Evolutionary conservation across 192 early-diverging fungal genomes (phyloP).

Genomic region (Podila epicladia): DNA sequence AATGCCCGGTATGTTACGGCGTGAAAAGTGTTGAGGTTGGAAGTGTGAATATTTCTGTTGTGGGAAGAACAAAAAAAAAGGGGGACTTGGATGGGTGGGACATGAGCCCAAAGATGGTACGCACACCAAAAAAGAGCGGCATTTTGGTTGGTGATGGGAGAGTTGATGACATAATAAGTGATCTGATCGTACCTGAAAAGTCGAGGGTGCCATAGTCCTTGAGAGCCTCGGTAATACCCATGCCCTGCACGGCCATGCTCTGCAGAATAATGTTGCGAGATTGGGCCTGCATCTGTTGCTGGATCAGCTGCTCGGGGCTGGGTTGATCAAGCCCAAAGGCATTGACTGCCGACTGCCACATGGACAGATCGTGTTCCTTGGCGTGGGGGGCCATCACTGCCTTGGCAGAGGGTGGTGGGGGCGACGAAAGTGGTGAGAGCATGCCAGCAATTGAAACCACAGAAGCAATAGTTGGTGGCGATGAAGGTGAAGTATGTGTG

Average conservation of each 20-base stretch:
- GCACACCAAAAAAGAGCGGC: constrained; percentile 1
- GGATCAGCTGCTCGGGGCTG: constrained; percentile 46
- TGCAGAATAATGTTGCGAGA: constrained; percentile 35
- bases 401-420: not conserved
- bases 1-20: too few relatives aligned
- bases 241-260: constrained; percentile 25
- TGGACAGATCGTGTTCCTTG: not conserved
- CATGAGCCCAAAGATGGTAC: constrained; percentile 1
- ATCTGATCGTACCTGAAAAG: constrained; percentile 10
- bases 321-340: constrained; percentile 31
- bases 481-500: not conserved
- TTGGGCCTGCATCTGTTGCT: constrained; percentile 45
- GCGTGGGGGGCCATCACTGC: not conserved
- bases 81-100: not conserved
- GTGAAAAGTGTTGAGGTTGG: too few relatives aligned
- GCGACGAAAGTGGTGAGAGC: not conserved
- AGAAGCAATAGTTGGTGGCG: not conserved
- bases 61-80: not conserved
- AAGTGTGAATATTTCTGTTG: too few relatives aligned
- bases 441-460: not conserved
- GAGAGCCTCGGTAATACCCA: not conserved
- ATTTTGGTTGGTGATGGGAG: not conserved
- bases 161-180: not conserved
- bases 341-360: not conserved
- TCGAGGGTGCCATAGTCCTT: not conserved